These are phyloP conservation scores for Chytriomyces hyalinus DNA, from an alignment of 192 early-diverging fungal genomes.

Conservation along the genomic window DNA sequence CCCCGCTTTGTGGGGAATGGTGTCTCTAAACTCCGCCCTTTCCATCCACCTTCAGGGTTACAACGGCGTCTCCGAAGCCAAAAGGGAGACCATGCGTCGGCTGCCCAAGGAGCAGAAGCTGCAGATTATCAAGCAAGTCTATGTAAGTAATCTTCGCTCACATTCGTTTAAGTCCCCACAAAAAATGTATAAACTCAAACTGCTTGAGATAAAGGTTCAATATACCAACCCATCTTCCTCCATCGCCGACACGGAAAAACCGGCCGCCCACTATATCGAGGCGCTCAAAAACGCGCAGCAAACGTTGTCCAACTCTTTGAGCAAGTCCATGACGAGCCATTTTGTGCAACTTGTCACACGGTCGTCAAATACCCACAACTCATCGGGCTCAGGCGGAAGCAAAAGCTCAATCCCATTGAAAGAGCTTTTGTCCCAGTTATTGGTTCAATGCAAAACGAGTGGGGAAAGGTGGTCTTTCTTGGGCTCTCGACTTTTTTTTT, in stretches of 20 bases:
- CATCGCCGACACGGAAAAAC: slow-evolving; percentile 32
- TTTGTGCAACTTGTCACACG: slow-evolving; percentile 43
- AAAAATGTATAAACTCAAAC: slow-evolving; percentile 9
- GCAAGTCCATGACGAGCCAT: slow-evolving; percentile 40
- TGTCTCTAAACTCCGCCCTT: not conserved
- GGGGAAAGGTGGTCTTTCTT: slow-evolving; percentile 22
- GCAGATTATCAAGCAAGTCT: slow-evolving; percentile 39
- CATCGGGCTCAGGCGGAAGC: not conserved
- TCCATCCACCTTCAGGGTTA: slow-evolving; percentile 18
- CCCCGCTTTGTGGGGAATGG: not conserved
- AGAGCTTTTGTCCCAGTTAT: slow-evolving; percentile 43
- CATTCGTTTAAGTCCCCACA: not conserved
- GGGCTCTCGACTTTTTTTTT: not conserved
- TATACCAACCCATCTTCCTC: slow-evolving; percentile 11
- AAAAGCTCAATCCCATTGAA: slow-evolving; percentile 27
- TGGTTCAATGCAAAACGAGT: slow-evolving; percentile 43
- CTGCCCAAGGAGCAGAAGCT: slow-evolving; percentile 47
- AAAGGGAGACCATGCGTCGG: slow-evolving; percentile 42
- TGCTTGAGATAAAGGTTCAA: not conserved
- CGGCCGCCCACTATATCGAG: slow-evolving; percentile 46
- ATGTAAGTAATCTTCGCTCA: slow-evolving; percentile 26
- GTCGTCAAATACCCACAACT: slow-evolving; percentile 9
- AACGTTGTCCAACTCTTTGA: slow-evolving; percentile 11
- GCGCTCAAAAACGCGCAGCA: slow-evolving; percentile 31
- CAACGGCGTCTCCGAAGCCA: slow-evolving; percentile 16